Conservation (phyloP, 2,329 filamentous ascomycete genomes). For the Cordyceps farinosa region DNA sequence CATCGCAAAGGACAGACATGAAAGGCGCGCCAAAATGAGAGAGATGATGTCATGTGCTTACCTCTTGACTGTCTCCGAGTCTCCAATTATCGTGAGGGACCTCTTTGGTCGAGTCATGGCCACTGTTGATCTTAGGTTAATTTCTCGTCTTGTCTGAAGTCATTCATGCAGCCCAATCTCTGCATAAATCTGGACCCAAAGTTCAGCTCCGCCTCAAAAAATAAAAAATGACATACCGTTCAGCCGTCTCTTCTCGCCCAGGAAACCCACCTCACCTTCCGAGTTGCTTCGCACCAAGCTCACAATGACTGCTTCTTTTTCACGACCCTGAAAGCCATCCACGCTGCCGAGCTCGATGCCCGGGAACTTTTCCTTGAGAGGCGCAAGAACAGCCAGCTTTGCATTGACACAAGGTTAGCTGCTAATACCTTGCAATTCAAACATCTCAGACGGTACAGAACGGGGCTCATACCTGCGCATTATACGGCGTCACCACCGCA, state of each 20-base stretch:
- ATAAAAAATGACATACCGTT: slow-evolving; percentile 63
- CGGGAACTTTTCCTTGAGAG: slow-evolving; percentile 76
- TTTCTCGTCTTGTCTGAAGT: neutral
- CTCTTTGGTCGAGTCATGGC: slow-evolving; percentile 95
- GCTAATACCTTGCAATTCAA: neutral
- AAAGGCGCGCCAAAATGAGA: neutral
- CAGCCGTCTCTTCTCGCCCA: slow-evolving; percentile 84
- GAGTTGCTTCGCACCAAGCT: slow-evolving; percentile 91
- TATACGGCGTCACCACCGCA: slow-evolving; percentile 93
- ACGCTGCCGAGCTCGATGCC: slow-evolving; percentile 94
- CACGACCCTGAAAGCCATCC: slow-evolving; percentile 93
- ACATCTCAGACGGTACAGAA: neutral
- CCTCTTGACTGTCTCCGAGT: slow-evolving; percentile 88
- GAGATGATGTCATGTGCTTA: slow-evolving; percentile 47
- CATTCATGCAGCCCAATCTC: neutral
- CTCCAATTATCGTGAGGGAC: slow-evolving; percentile 85
- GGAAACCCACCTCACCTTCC: slow-evolving; percentile 84
- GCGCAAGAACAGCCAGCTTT: slow-evolving; percentile 72
- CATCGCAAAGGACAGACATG: too few relatives aligned
- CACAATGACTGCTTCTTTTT: slow-evolving; percentile 93
- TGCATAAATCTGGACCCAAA: neutral
- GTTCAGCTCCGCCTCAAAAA: slow-evolving; percentile 8
- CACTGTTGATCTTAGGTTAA: slow-evolving; percentile 59
- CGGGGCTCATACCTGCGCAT: slow-evolving; percentile 66
- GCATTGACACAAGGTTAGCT: neutral